phyloP scores from a whole-genome alignment of 2,329 filamentous ascomycete genomes.

The Trichoderma aggressivum region DNA sequence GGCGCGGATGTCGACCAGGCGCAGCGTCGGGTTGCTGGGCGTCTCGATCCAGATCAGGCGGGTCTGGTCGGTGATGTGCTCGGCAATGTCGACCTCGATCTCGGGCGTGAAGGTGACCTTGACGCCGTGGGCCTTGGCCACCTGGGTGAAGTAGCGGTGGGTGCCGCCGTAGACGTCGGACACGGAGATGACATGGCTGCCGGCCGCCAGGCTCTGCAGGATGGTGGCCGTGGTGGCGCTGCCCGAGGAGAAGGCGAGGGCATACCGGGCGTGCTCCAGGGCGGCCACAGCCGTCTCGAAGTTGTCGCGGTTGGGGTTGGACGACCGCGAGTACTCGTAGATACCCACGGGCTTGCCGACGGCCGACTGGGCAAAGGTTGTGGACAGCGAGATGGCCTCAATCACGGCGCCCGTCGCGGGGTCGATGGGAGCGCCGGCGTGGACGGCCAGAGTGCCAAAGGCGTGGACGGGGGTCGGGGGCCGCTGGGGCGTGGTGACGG shows the following conservation, averaged over 20 bases:
- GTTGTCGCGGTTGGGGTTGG: conserved; percentile 93
- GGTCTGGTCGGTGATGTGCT: conserved; percentile 82
- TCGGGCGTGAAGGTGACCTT: conserved; percentile 90
- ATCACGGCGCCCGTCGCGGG: conserved; percentile 92
- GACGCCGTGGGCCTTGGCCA: conserved; percentile 90
- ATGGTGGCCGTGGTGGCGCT: conserved; percentile 92
- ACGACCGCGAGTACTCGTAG: conserved; percentile 91
- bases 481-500: conserved; percentile 70
- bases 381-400: conserved; percentile 91
- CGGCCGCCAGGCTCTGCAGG: conserved; percentile 84
- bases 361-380: conserved; percentile 87
- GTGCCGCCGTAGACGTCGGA: conserved; percentile 98
- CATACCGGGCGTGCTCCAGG: conserved; percentile 87
- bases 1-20: conserved; percentile 86
- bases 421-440: conserved; percentile 89
- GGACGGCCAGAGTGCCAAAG: conserved; percentile 92
- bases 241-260: conserved; percentile 90
- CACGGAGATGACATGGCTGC: conserved; percentile 92
- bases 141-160: conserved; percentile 98
- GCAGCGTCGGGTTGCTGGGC: conserved; percentile 90
- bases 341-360: conserved; percentile 83
- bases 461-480: conserved; percentile 68
- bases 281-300: conserved; percentile 90
- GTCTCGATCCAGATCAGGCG: conserved; percentile 95
- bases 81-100: conserved; percentile 82